These are phyloP conservation scores for Pseudomassariella vexata DNA, from an alignment of 2,329 filamentous ascomycete genomes.

Conservation along the genomic window DNA sequence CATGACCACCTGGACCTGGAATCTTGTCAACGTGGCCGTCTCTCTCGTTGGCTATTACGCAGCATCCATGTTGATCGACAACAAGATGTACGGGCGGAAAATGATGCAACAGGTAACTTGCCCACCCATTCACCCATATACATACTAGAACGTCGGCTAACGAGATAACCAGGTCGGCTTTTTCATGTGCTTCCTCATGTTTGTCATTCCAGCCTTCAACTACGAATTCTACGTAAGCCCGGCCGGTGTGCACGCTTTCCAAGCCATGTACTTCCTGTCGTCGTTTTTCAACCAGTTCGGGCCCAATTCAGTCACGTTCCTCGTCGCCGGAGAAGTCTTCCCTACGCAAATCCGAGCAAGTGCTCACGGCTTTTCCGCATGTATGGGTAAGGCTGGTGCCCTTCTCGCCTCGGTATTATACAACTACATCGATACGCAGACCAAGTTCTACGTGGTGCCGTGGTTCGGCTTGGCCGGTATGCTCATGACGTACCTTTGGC, in stretches of 20 bases:
- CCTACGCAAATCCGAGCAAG: slow-evolving; percentile 89
- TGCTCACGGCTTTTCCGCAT: slow-evolving; percentile 92
- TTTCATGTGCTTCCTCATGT: slow-evolving; percentile 87
- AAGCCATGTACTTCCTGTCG: slow-evolving; percentile 96
- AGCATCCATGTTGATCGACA: slow-evolving; percentile 84
- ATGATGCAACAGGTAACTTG: slow-evolving; percentile 72
- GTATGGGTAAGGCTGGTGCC: slow-evolving; percentile 81
- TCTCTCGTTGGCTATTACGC: slow-evolving; percentile 85
- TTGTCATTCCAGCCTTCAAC: slow-evolving; percentile 84
- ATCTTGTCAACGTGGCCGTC: slow-evolving; percentile 83
- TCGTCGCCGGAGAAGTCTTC: slow-evolving; percentile 94
- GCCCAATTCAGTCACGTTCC: slow-evolving; percentile 93
- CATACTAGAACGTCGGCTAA: slow-evolving; percentile 3
- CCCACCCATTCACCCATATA: not conserved
- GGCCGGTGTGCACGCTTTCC: slow-evolving; percentile 77
- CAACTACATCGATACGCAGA: slow-evolving; percentile 84
- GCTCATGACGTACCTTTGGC: slow-evolving; percentile 75
- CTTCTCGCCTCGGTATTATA: slow-evolving; percentile 83
- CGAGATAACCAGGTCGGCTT: slow-evolving; percentile 59
- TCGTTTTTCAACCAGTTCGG: slow-evolving; percentile 99
- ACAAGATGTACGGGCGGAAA: slow-evolving; percentile 94
- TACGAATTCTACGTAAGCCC: slow-evolving; percentile 74
- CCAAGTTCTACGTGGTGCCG: slow-evolving; percentile 86
- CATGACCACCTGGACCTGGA: slow-evolving; percentile 87
- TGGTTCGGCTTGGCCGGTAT: slow-evolving; percentile 88